phyloP scores from a whole-genome alignment of 306 rosid genomes.

The Castanea mollissima region DNA sequence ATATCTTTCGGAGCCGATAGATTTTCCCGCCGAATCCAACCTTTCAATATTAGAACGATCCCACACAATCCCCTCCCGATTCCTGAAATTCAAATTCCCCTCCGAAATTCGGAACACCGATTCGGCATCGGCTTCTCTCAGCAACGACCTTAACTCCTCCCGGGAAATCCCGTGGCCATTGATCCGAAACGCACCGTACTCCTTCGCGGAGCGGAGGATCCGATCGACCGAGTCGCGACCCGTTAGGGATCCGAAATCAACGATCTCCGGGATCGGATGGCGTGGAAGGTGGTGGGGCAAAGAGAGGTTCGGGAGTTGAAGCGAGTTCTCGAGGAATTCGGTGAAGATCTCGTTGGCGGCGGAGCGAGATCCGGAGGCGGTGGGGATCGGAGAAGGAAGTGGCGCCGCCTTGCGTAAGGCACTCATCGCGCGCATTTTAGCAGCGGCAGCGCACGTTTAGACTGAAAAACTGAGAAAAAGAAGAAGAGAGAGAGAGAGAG shows the following conservation, averaged over 20 bases:
- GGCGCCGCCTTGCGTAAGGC: constrained; percentile 27
- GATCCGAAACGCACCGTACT: constrained; percentile 64
- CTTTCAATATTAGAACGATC: constrained; percentile 27
- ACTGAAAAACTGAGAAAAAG: neutral
- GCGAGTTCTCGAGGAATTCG: constrained; percentile 47
- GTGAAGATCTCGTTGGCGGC: constrained; percentile 57
- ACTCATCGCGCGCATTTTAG: constrained; percentile 31
- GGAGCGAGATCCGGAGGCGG: constrained; percentile 64
- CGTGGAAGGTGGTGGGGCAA: constrained; percentile 29
- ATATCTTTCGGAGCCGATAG: constrained; percentile 19
- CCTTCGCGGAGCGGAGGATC: constrained; percentile 37
- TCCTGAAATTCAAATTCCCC: neutral
- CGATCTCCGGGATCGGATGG: constrained; percentile 31
- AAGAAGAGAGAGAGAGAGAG: neutral
- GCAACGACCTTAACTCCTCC: constrained; percentile 35
- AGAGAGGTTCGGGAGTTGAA: constrained; percentile 48
- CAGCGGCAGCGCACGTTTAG: constrained; percentile 19
- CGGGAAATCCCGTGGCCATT: constrained; percentile 53
- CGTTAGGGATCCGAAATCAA: constrained; percentile 47
- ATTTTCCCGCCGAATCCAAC: constrained; percentile 21
- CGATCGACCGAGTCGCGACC: constrained; percentile 7
- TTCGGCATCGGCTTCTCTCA: constrained; percentile 47
- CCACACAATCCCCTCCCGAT: constrained; percentile 46
- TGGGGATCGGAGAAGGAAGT: constrained; percentile 80
- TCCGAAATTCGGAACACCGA: constrained; percentile 19